These are phyloP conservation scores for Calonectria pseudoreteaudii DNA, from an alignment of 2,329 filamentous ascomycete genomes.

Conservation along the genomic window DNA sequence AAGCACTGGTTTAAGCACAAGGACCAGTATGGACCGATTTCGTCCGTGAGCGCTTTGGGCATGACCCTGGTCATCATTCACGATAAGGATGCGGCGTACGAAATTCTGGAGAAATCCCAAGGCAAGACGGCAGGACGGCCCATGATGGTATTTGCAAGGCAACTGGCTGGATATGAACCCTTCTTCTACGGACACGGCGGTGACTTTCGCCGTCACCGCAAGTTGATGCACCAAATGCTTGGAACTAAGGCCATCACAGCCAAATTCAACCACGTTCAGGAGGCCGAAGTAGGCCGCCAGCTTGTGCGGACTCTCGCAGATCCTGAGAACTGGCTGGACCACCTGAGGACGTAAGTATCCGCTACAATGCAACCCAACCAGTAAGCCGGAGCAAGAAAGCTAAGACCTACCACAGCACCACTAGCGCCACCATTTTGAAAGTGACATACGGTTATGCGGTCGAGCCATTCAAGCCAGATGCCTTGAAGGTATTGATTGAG, in stretches of 20 bases:
- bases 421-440: not conserved
- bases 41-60: not conserved
- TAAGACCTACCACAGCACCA: not conserved
- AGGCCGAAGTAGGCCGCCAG: not conserved
- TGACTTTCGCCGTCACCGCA: not conserved
- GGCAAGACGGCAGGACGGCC: not conserved
- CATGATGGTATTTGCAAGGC: constrained; percentile 1
- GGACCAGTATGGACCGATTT: not conserved
- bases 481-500: not conserved
- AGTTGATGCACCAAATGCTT: not conserved
- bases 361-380: not conserved
- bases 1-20: not conserved
- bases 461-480: not conserved
- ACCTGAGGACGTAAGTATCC: not conserved
- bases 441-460: not conserved
- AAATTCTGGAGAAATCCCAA: not conserved
- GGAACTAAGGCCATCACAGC: not conserved
- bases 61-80: not conserved
- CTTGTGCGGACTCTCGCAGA: not conserved
- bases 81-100: not conserved
- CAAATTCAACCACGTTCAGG: not conserved
- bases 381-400: not conserved
- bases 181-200: not conserved
- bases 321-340: not conserved
- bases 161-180: not conserved